Evolutionary conservation across 768 basidiomycete genomes (phyloP).

Genomic region (Phylloporus sp.): DNA sequence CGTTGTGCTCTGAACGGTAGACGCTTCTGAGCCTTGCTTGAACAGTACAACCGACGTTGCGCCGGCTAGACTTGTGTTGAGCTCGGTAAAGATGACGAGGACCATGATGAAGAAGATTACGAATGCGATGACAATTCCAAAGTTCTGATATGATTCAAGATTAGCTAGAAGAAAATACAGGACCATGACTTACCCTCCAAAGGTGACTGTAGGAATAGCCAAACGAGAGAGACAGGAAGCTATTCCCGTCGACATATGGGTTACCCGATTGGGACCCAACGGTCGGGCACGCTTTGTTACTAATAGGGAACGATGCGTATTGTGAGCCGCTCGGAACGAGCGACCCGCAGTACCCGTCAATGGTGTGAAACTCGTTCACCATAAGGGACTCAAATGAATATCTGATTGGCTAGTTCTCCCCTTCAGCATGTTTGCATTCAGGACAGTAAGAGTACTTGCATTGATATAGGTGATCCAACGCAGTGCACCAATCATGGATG

Average conservation of each 20-base stretch:
- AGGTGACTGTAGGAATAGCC: conserved; percentile 44
- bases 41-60: conserved; percentile 53
- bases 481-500: conserved; percentile 64
- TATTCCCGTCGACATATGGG: conserved; percentile 52
- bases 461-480: conserved; percentile 66
- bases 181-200: conserved; percentile 38
- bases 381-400: conserved; percentile 63
- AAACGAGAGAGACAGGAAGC: conserved; percentile 47
- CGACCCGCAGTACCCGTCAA: conserved; percentile 56
- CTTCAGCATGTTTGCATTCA: neutral
- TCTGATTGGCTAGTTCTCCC: conserved; percentile 48
- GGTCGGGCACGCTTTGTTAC: conserved; percentile 74
- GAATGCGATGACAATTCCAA: conserved; percentile 69
- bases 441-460: conserved; percentile 41
- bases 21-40: conserved; percentile 50
- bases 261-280: conserved; percentile 63
- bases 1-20: neutral
- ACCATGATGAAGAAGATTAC: conserved; percentile 50
- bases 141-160: conserved; percentile 40
- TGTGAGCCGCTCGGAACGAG: conserved; percentile 61
- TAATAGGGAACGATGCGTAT: conserved; percentile 51
- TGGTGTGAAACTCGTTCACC: conserved; percentile 76
- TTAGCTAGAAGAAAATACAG: neutral
- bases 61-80: conserved; percentile 36
- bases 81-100: conserved; percentile 61